phyloP scores from a whole-genome alignment of 2,329 filamentous ascomycete genomes.

The Clarireedia hainanense region DNA sequence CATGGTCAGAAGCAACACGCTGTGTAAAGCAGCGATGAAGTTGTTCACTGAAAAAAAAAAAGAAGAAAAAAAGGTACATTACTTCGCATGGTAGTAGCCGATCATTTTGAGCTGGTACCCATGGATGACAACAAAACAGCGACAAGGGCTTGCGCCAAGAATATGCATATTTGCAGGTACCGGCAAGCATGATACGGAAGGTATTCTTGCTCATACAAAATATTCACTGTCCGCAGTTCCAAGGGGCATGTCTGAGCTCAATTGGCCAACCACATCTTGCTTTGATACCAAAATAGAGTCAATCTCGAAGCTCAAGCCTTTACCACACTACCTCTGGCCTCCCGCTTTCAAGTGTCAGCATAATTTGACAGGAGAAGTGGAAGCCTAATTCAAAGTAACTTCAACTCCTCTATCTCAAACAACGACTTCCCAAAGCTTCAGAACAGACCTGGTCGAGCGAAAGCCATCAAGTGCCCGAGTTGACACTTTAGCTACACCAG shows the following conservation, averaged over 20 bases:
- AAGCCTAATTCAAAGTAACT: no score
- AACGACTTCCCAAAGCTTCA: no score
- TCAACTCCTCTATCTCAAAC: no score
- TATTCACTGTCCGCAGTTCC: not conserved
- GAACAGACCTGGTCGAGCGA: not conserved
- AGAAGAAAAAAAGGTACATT: no score
- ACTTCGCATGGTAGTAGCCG: no score
- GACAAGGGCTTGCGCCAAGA: no score
- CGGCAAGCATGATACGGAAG: not conserved
- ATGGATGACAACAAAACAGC: no score
- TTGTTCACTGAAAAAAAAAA: not conserved
- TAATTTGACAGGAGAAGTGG: no score
- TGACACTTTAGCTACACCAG: not conserved
- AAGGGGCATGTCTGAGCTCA: not conserved
- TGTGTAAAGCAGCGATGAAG: slow-evolving; percentile 3
- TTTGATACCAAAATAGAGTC: no score
- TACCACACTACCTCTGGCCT: not conserved
- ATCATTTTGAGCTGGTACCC: no score
- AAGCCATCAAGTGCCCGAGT: not conserved
- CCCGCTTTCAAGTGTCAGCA: not conserved
- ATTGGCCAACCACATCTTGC: not conserved
- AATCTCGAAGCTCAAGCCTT: no score
- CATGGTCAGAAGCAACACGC: not conserved
- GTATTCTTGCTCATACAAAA: not conserved
- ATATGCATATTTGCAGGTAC: not conserved